Percentiles rank a stretch among this genome's conserved stretches.
Evolutionary conservation across 352 stramenopile species (phyloP).

Genomic region (Sclerospora graminicola): DNA sequence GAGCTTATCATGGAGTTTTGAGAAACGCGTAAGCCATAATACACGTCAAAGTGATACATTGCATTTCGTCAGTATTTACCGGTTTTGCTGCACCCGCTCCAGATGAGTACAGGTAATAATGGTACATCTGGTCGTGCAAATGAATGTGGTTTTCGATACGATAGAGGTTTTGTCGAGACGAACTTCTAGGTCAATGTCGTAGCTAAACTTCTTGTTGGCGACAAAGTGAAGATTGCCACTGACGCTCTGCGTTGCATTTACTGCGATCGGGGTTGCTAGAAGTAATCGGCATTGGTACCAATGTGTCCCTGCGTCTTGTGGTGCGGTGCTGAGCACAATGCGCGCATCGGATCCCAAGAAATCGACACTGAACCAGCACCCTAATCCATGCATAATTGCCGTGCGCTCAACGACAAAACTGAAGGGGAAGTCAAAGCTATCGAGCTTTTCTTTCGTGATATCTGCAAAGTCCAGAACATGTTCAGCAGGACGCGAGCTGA

Average conservation of each 20-base stretch:
- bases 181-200: slow-evolving; percentile 89
- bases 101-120: slow-evolving; percentile 80
- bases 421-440: slow-evolving; percentile 88
- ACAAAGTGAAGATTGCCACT: slow-evolving; percentile 85
- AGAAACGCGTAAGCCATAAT: too few relatives aligned
- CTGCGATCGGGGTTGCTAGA: slow-evolving; percentile 84
- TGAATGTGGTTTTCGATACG: slow-evolving; percentile 74
- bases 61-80: slow-evolving; percentile 3
- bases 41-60: slow-evolving; percentile 6
- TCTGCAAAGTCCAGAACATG: slow-evolving; percentile 84
- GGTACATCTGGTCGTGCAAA: slow-evolving; percentile 93
- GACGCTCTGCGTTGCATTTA: slow-evolving; percentile 85
- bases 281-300: slow-evolving; percentile 93
- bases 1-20: slow-evolving; percentile 60
- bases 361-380: slow-evolving; percentile 98
- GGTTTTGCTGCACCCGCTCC: slow-evolving; percentile 9
- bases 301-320: slow-evolving; percentile 60
- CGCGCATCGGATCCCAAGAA: slow-evolving; percentile 86
- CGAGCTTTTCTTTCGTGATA: slow-evolving; percentile 62
- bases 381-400: slow-evolving; percentile 93
- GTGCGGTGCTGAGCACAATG: slow-evolving; percentile 82
- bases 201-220: slow-evolving; percentile 95
- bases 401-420: slow-evolving; percentile 81
- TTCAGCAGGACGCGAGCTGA: slow-evolving; percentile 41
- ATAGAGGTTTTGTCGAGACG: slow-evolving; percentile 84